Conservation (phyloP, 2,329 filamentous ascomycete genomes). For the Claviceps sp. region DNA sequence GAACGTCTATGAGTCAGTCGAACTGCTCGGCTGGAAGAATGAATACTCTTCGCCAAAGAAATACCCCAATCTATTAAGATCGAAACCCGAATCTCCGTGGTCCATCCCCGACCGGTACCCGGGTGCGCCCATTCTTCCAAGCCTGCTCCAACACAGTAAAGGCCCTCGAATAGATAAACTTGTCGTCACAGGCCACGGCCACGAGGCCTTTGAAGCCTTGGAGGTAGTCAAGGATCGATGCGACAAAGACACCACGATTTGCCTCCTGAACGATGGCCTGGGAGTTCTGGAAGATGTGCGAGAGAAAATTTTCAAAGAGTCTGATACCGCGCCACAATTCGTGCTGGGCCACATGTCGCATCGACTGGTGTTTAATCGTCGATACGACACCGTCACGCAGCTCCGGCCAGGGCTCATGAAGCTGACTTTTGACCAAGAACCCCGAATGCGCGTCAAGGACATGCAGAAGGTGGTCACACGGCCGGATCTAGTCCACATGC, state of each 20-base stretch:
- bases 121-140: too few species aligned
- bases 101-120: constrained; percentile 3
- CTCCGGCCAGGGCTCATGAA: constrained; percentile 18
- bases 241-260: constrained; percentile 54
- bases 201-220: constrained; percentile 44
- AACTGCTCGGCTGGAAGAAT: constrained; percentile 18
- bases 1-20: constrained; percentile 27
- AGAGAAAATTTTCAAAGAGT: constrained; percentile 53
- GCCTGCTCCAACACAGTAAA: constrained; percentile 11
- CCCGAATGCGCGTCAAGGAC: constrained; percentile 7
- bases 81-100: constrained; percentile 10
- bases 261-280: constrained; percentile 69
- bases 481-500: constrained; percentile 11
- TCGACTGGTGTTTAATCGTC: constrained; percentile 28
- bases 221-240: constrained; percentile 50
- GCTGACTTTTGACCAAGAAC: constrained; percentile 15
- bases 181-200: constrained; percentile 47
- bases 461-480: constrained; percentile 10
- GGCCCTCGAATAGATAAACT: constrained; percentile 52
- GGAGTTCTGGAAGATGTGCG: constrained; percentile 73
- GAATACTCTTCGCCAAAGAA: constrained; percentile 10
- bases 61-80: constrained; percentile 19
- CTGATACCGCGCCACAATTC: constrained; percentile 55
- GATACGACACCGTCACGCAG: constrained; percentile 25
- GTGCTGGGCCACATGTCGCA: constrained; percentile 52